Evolutionary conservation across 257 asterid genomes (phyloP).

Genomic region (Asclepias syriaca): DNA sequence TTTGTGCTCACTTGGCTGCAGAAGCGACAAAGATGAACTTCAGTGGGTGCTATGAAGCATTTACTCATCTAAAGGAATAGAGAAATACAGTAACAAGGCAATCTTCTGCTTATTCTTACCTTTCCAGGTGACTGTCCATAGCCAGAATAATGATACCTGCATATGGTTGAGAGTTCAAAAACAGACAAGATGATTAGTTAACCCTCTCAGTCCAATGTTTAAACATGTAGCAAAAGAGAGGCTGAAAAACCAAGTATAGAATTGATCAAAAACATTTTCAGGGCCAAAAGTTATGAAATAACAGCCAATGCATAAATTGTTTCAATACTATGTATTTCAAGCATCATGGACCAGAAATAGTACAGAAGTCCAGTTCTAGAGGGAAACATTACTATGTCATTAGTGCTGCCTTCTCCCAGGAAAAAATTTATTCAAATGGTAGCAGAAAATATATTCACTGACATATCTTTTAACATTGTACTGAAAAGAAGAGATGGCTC

Average conservation of each 20-base stretch:
- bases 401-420: neutral
- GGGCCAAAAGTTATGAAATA: neutral
- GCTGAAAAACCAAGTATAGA: neutral
- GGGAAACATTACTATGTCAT: neutral
- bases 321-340: neutral
- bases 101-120: conserved; percentile 37
- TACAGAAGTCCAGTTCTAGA: neutral
- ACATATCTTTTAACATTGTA: neutral
- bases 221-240: neutral
- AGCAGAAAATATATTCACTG: neutral
- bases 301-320: neutral
- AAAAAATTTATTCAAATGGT: neutral
- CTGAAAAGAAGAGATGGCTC: neutral
- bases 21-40: conserved; percentile 20
- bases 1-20: conserved; percentile 90
- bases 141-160: conserved; percentile 90
- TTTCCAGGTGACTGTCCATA: conserved; percentile 87
- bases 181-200: conserved; percentile 9
- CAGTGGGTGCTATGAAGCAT: conserved; percentile 18
- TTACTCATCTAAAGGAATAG: conserved; percentile 8
- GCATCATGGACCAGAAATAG: neutral
- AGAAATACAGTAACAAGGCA: conserved; percentile 15
- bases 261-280: neutral
- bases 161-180: conserved; percentile 15
- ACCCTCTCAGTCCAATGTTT: neutral